Evolutionary conservation across 2,329 filamentous ascomycete species (phyloP), one percentile per base, ranked within the genome.

Genomic region (Aureobasidium pullulans): DNA sequence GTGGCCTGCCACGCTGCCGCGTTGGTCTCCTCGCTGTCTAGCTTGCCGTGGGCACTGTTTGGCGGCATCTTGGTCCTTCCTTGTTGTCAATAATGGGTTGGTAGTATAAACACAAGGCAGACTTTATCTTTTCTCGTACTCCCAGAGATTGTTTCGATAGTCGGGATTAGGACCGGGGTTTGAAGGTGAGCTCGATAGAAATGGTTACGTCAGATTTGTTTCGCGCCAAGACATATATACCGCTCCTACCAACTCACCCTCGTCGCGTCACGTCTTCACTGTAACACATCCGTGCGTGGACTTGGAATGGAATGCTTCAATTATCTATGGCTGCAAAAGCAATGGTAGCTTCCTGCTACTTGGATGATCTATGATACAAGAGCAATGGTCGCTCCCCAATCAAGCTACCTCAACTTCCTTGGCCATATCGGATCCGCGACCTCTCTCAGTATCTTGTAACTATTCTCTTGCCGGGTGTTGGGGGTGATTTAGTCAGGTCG

Each of bases 1-100:
- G 79, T 80, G 37, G 87, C 88, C 67, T 88, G 86, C 84, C 85
- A 87, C 43, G 86, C 84, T 48, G 89, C 89, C 60, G 81, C 78
- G 63, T 82, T 81, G 52, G 86, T 84, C 71, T 93, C 88, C 43
- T 83, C 81, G 64, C 81, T 83, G 54, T 81, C 81, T 68, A 87
- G 75, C 63, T 78, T 80, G 65, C 81, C 84, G 73, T 84, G 79
- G 13, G 52, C 32, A 32, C 57, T 56, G 16, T 46, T 44, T 29
- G 52, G 50, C n/a, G 43, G 32, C 57, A 59, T 60, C 4, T 23
- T 53, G 16, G 2, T 34, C 31, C n/a, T 31, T 60, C 5, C 16
- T 6, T 44, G 1, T 36, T 13, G 10, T 16, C 6, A 31, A 15
- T 2, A n/a, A 40, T 9, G 10, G 6, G 10, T 23, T 3, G 3